A percentile compares a stretch with the other conserved stretches of the same genome.
phyloP scores from a whole-genome alignment of 2,329 filamentous ascomycete species.

The Phymatotrichopsis omnivora region DNA sequence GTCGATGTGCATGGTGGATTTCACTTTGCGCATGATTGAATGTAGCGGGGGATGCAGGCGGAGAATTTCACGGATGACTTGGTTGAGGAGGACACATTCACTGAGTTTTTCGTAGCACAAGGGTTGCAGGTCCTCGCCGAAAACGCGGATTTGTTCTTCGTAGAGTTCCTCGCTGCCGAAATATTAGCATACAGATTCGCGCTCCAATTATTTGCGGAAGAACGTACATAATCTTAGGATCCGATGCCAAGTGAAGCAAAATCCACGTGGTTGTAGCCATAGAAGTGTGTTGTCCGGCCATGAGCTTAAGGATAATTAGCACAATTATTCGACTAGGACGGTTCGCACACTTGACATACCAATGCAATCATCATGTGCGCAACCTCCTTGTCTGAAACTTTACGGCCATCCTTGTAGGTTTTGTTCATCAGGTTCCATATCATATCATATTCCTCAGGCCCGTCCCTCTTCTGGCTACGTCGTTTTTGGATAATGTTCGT shows the following conservation, averaged over 20 bases:
- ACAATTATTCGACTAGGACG: no score
- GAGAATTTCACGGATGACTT: slow-evolving; percentile 62
- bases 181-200: no score
- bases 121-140: slow-evolving; percentile 46
- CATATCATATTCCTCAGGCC: slow-evolving; percentile 52
- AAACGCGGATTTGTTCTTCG: slow-evolving; percentile 50
- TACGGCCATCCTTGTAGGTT: slow-evolving; percentile 61
- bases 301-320: slow-evolving; percentile 41
- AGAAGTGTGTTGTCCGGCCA: slow-evolving; percentile 76
- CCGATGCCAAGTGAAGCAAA: slow-evolving; percentile 59
- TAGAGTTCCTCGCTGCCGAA: slow-evolving; percentile 64
- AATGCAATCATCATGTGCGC: slow-evolving; percentile 81
- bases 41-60: slow-evolving; percentile 63
- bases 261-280: slow-evolving; percentile 71
- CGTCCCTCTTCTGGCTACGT: slow-evolving; percentile 41
- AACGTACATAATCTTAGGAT: slow-evolving; percentile 55
- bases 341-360: neutral
- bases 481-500: slow-evolving; percentile 58
- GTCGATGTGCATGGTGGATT: slow-evolving; percentile 51
- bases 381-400: slow-evolving; percentile 62
- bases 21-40: slow-evolving; percentile 63
- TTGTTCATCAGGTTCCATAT: slow-evolving; percentile 70
- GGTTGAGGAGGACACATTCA: slow-evolving; percentile 50
- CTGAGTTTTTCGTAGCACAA: slow-evolving; percentile 51
- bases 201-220: no score